Conservation (phyloP, 106 monocot genomes). For the Platanthera guangdongensis region DNA sequence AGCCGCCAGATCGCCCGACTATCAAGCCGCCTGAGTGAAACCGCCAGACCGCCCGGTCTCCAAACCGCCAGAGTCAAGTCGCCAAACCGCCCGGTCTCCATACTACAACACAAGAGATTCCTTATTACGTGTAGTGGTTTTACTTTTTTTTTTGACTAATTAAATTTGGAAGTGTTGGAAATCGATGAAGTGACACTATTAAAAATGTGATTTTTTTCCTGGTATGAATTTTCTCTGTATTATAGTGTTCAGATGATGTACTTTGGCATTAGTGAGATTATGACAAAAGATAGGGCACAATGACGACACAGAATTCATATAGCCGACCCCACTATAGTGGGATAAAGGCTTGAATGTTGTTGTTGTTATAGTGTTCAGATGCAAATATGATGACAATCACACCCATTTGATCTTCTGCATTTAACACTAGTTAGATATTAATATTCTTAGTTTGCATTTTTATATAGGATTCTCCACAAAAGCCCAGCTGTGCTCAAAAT, state of each 20-base stretch:
- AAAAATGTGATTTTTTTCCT: background rate
- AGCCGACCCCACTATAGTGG: no score
- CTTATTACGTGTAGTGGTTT: background rate
- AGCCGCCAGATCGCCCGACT: no score
- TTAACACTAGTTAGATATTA: background rate
- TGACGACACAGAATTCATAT: no score
- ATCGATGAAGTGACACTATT: background rate
- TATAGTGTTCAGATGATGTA: background rate
- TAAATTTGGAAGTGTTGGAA: background rate
- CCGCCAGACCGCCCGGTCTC: no score
- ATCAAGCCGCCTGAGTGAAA: no score
- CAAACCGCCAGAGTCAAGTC: no score
- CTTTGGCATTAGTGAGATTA: no score
- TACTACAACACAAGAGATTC: no score
- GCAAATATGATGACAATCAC: background rate
- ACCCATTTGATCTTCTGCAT: background rate
- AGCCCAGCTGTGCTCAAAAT: constrained; percentile 38
- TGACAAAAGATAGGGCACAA: no score
- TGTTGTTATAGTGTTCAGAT: background rate
- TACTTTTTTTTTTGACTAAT: background rate
- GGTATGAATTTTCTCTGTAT: background rate
- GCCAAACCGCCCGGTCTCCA: no score
- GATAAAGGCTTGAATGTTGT: no score
- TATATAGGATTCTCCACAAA: constrained; percentile 68
- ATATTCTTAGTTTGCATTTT: constrained; percentile 4